Evolutionary conservation across 2,329 filamentous ascomycete genomes (phyloP).

Genomic region (Monilinia fructicola): DNA sequence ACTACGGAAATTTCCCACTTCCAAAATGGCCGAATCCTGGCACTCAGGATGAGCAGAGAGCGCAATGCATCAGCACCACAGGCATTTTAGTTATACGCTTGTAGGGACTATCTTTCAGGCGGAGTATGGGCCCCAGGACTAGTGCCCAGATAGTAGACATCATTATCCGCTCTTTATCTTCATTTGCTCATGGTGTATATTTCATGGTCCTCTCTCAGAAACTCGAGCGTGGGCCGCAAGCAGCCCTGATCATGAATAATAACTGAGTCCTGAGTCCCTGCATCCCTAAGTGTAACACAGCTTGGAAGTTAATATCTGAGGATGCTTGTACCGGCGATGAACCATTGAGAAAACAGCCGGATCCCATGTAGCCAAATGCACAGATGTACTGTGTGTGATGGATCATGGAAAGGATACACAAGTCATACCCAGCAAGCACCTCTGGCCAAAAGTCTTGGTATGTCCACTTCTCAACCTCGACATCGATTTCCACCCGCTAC

Average conservation of each 20-base stretch:
- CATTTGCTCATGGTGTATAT: neutral
- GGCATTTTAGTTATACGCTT: slow-evolving; percentile 15
- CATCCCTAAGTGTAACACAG: slow-evolving; percentile 16
- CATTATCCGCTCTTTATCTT: neutral
- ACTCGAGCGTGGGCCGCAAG: slow-evolving; percentile 1
- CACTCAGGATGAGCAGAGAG: neutral
- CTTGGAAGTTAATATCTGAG: neutral
- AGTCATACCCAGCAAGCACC: neutral
- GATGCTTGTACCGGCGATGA: slow-evolving; percentile 16
- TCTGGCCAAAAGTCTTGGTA: neutral
- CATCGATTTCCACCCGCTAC: slow-evolving; percentile 9
- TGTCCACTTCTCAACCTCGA: slow-evolving; percentile 13
- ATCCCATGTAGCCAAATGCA: slow-evolving; percentile 2
- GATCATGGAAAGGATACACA: neutral
- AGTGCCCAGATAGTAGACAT: slow-evolving; percentile 4
- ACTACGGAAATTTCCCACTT: slow-evolving; percentile 18
- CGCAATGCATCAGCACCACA: neutral
- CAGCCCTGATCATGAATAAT: slow-evolving; percentile 10
- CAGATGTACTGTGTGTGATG: neutral
- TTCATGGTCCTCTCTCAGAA: neutral
- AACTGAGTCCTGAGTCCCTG: slow-evolving; percentile 9
- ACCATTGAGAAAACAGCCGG: slow-evolving; percentile 11
- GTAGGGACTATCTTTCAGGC: slow-evolving; percentile 7
- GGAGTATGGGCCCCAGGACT: neutral
- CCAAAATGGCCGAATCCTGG: neutral